Evolutionary conservation across 2,329 filamentous ascomycete genomes (phyloP).

Genomic region (Acrocalymma vagum): DNA sequence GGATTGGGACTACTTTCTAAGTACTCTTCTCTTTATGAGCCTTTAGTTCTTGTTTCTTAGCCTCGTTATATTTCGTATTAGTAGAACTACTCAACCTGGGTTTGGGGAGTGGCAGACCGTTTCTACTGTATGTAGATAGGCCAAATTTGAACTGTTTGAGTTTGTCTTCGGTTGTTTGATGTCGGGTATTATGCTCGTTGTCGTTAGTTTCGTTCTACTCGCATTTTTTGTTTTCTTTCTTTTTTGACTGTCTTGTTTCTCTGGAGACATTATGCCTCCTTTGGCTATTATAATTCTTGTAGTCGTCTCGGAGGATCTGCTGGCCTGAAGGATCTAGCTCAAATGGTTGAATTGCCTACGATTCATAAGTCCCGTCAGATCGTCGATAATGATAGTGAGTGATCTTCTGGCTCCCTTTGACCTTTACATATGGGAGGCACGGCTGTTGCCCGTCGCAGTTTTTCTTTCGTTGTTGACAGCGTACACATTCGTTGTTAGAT

Average conservation of each 20-base stretch:
- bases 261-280: background rate
- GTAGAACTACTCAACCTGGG: background rate
- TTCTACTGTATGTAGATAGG: background rate
- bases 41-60: constrained; percentile 4
- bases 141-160: constrained; percentile 3
- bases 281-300: constrained; percentile 2
- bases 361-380: constrained; percentile 3
- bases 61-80: constrained; percentile 2
- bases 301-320: background rate
- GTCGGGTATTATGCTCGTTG: background rate
- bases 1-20: constrained; percentile 1
- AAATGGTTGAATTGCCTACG: constrained; percentile 1
- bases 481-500: constrained; percentile 1
- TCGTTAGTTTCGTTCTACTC: background rate
- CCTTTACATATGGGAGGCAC: background rate
- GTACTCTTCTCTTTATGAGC: constrained; percentile 4
- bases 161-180: background rate
- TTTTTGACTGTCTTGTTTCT: background rate
- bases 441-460: background rate
- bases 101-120: background rate
- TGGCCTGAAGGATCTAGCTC: background rate
- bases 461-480: background rate
- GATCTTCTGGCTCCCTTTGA: too few species aligned
- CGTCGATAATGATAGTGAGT: constrained; percentile 1
- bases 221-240: background rate